These are phyloP conservation scores for Boechera retrofracta DNA, from an alignment of 345 rosid genomes.

Conservation along the genomic window DNA sequence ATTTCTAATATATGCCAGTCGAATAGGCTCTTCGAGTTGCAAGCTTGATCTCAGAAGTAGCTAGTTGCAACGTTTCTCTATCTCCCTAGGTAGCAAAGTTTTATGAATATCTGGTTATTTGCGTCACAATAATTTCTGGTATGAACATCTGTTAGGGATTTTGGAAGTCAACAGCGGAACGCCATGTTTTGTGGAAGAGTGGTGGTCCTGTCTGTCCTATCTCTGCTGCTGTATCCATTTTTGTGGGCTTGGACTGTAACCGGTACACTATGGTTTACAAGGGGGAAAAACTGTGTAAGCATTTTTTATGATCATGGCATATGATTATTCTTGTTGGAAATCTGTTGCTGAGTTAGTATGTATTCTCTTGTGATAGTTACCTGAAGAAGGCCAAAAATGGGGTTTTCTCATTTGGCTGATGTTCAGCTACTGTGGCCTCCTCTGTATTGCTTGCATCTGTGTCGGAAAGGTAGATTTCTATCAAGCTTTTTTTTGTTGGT, in stretches of 20 bases:
- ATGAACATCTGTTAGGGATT: conserved; percentile 63
- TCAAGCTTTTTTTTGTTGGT: conserved; percentile 19
- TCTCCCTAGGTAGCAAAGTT: conserved; percentile 13
- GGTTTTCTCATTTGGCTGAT: conserved; percentile 96
- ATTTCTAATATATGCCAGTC: neutral
- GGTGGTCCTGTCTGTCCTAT: conserved; percentile 74
- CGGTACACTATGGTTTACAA: conserved; percentile 89
- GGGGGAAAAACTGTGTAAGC: conserved; percentile 82
- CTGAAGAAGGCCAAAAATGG: conserved; percentile 96
- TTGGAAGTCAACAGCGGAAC: conserved; percentile 96
- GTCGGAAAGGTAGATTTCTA: conserved; percentile 61
- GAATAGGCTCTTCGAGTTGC: conserved; percentile 16
- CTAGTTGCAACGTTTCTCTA: conserved; percentile 24
- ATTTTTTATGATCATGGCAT: neutral
- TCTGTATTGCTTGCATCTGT: conserved; percentile 84
- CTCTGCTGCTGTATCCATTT: conserved; percentile 85
- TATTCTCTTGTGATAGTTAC: conserved; percentile 59
- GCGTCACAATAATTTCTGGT: conserved; percentile 9
- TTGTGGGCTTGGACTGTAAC: conserved; percentile 96
- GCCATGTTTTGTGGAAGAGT: conserved; percentile 92
- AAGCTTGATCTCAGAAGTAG: conserved; percentile 31
- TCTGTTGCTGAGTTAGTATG: conserved; percentile 26
- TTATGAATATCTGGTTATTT: conserved; percentile 4
- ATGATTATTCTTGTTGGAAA: conserved; percentile 16
- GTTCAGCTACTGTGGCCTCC: conserved; percentile 93